Conservation (phyloP, 371 early-diverging fungal species). For the Mucor indicus region DNA sequence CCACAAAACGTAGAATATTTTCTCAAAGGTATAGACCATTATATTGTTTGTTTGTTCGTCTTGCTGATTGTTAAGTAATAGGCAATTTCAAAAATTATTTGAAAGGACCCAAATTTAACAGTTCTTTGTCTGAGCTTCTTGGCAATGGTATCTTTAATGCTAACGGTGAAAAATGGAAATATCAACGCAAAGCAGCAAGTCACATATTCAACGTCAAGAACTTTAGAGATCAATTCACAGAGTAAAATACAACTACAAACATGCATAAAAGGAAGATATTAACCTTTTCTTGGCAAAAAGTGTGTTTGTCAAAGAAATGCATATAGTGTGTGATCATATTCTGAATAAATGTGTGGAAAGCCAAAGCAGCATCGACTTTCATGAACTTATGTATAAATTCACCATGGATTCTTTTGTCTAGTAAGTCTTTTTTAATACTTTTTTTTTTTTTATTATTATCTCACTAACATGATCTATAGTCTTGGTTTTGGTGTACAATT, state of each 20-base stretch:
- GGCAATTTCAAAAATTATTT: conserved; percentile 59
- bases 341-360: conserved; percentile 24
- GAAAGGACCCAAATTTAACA: conserved; percentile 47
- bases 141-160: conserved; percentile 76
- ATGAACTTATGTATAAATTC: conserved; percentile 46
- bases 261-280: too few species aligned
- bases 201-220: conserved; percentile 72
- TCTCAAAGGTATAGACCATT: conserved; percentile 4
- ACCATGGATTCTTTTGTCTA: conserved; percentile 56
- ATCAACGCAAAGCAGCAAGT: conserved; percentile 66
- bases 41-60: background rate
- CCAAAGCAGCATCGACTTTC: conserved; percentile 32
- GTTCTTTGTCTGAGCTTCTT: conserved; percentile 40
- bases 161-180: conserved; percentile 66
- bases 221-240: conserved; percentile 64
- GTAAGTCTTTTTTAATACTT: conserved; percentile 16
- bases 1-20: conserved; percentile 43
- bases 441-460: background rate
- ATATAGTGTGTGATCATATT: conserved; percentile 18
- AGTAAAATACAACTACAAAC: conserved; percentile 22
- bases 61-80: too few species aligned
- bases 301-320: conserved; percentile 50
- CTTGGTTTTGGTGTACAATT: conserved; percentile 43
- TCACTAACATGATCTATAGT: too few species aligned
- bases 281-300: conserved; percentile 7